Conservation (phyloP, 495 filamentous ascomycete genomes). For the Neurospora sp. region DNA sequence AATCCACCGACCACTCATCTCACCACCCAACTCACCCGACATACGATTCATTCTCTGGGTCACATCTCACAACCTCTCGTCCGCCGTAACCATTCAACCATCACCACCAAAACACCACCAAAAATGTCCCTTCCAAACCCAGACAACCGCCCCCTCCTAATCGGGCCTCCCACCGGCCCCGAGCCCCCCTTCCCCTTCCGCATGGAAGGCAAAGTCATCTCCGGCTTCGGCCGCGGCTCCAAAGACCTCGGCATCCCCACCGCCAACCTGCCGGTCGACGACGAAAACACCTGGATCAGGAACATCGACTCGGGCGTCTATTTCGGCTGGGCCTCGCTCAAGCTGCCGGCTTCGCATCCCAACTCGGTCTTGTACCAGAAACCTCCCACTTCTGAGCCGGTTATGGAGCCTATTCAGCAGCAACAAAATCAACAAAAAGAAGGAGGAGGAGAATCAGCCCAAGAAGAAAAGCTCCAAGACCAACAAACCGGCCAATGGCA, state of each 20-base stretch:
- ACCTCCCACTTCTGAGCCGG: constrained; percentile 7
- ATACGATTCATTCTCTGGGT: neutral
- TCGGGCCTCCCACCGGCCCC: constrained; percentile 63
- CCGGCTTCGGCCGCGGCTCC: constrained; percentile 87
- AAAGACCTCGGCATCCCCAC: constrained; percentile 96
- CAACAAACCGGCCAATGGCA: neutral
- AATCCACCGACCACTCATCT: neutral
- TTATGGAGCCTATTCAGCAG: neutral
- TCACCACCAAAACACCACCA: neutral
- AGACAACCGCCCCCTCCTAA: constrained; percentile 45
- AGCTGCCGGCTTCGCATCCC: constrained; percentile 35
- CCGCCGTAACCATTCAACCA: neutral
- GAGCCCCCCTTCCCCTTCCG: constrained; percentile 67
- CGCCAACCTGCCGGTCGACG: constrained; percentile 84
- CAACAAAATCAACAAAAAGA: neutral
- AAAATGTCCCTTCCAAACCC: constrained; percentile 5
- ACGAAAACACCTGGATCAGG: constrained; percentile 56
- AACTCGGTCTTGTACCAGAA: constrained; percentile 13
- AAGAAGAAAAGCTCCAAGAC: neutral
- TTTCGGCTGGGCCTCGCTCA: constrained; percentile 73
- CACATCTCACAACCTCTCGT: neutral
- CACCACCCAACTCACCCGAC: neutral
- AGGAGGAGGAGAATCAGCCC: neutral
- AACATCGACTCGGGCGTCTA: constrained; percentile 73
- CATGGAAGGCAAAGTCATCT: constrained; percentile 75